phyloP scores from a whole-genome alignment of 192 early-diverging fungal species.

The Coemansia umbellata region DNA sequence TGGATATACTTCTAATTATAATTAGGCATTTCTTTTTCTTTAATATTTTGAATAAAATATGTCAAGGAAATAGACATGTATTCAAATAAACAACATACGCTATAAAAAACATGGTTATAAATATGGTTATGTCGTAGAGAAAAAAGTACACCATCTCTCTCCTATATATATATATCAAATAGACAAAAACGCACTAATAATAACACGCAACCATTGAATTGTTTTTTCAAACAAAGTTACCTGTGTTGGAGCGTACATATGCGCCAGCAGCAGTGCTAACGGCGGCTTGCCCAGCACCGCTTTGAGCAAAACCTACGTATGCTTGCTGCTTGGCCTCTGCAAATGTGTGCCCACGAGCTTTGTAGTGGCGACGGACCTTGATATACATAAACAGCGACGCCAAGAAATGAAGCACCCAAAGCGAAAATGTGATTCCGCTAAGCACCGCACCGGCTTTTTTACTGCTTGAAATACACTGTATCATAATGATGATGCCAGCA shows the following conservation, averaged over 20 bases:
- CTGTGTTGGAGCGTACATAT: conserved; percentile 43
- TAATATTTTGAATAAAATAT: too few species aligned
- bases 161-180: too few species aligned
- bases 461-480: conserved; percentile 63
- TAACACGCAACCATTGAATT: too few species aligned
- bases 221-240: conserved; percentile 32
- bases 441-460: conserved; percentile 68
- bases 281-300: conserved; percentile 46
- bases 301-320: conserved; percentile 55
- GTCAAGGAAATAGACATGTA: not conserved
- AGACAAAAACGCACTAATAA: too few species aligned
- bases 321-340: conserved; percentile 67
- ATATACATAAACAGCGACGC: conserved; percentile 57
- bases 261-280: conserved; percentile 29
- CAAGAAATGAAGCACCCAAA: conserved; percentile 63
- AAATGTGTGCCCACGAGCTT: conserved; percentile 66
- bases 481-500: conserved; percentile 75
- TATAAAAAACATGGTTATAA: too few species aligned
- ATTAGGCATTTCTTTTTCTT: too few species aligned
- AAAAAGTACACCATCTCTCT: too few species aligned
- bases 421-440: conserved; percentile 58
- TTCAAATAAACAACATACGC: not conserved
- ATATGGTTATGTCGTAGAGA: too few species aligned
- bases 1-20: not conserved
- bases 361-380: conserved; percentile 63